phyloP scores from a whole-genome alignment of 1,139 yeast species.

The Kurtzmaniella quercitrusa region DNA sequence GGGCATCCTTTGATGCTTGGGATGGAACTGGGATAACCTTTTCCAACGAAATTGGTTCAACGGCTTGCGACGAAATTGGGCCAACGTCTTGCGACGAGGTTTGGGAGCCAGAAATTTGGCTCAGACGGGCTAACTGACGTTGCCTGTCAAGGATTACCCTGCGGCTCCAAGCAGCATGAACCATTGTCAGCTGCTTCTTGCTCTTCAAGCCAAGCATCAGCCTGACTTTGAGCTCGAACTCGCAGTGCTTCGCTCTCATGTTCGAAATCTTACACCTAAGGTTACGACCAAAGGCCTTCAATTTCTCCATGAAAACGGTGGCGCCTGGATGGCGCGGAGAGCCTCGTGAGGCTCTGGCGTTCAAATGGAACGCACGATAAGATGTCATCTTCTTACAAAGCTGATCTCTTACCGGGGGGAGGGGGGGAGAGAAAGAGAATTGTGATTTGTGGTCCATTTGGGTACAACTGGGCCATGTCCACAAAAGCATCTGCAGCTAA shows the following conservation, averaged over 20 bases:
- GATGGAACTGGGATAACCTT: too few species aligned
- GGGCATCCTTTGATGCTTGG: neutral
- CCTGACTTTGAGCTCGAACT: neutral
- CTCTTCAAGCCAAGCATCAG: neutral
- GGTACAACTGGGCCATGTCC: neutral
- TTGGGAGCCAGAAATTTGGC: neutral
- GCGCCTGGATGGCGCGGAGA: neutral
- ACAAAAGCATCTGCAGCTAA: neutral
- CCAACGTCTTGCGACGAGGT: neutral
- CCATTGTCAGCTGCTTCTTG: too few species aligned
- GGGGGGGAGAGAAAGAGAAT: neutral
- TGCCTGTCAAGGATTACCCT: too few species aligned
- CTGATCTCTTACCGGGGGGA: neutral
- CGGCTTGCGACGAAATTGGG: neutral
- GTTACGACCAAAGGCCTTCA: neutral
- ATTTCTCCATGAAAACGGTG: neutral
- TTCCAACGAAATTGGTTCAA: too few species aligned
- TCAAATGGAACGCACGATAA: neutral
- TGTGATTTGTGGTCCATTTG: neutral
- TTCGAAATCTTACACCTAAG: neutral
- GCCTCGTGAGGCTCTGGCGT: neutral
- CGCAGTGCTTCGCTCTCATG: neutral
- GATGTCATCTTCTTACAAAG: neutral
- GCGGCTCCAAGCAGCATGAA: too few species aligned
- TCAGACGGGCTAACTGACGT: too few species aligned